Conservation (phyloP, 148 eudicot genomes). For the Fagopyrum tataricum region DNA sequence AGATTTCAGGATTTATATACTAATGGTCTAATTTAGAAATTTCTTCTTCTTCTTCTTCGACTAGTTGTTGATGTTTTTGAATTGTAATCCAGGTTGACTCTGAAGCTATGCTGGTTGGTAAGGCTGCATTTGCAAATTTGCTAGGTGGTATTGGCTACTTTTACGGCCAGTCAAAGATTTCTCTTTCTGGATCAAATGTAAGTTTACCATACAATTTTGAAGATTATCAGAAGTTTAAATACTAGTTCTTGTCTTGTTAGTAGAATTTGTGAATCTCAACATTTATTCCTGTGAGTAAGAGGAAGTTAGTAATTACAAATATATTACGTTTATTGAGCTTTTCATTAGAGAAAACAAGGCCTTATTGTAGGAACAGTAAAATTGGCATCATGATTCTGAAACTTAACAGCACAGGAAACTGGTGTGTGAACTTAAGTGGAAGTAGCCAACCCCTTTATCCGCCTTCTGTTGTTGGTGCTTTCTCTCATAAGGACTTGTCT, state of each 20-base stretch:
- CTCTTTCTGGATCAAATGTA: slow-evolving; percentile 57
- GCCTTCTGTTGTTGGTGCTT: not conserved
- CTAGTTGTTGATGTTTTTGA: not conserved
- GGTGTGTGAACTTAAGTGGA: not conserved
- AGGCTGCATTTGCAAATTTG: slow-evolving; percentile 81
- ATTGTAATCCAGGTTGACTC: slow-evolving; percentile 38
- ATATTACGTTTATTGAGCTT: not conserved
- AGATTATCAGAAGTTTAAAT: not conserved
- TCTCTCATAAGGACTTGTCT: not conserved
- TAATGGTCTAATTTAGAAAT: not conserved
- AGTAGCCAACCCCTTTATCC: not conserved
- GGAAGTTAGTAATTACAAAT: not conserved
- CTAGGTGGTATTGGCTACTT: slow-evolving; percentile 97
- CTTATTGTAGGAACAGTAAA: not conserved
- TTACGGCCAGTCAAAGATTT: slow-evolving; percentile 92
- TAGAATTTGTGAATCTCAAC: not conserved
- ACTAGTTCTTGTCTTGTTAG: not conserved
- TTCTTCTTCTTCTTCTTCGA: not conserved
- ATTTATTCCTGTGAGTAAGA: not conserved
- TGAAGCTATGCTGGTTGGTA: slow-evolving; percentile 50
- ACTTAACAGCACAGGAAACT: not conserved
- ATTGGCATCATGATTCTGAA: not conserved
- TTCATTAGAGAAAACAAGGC: not conserved
- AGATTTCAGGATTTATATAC: not conserved
- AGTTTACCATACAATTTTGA: slow-evolving; percentile 21